A percentile compares a stretch with the other conserved stretches of the same genome.
phyloP scores from a whole-genome alignment of 176 grass and related monocot species.

The Typha latifolia region DNA sequence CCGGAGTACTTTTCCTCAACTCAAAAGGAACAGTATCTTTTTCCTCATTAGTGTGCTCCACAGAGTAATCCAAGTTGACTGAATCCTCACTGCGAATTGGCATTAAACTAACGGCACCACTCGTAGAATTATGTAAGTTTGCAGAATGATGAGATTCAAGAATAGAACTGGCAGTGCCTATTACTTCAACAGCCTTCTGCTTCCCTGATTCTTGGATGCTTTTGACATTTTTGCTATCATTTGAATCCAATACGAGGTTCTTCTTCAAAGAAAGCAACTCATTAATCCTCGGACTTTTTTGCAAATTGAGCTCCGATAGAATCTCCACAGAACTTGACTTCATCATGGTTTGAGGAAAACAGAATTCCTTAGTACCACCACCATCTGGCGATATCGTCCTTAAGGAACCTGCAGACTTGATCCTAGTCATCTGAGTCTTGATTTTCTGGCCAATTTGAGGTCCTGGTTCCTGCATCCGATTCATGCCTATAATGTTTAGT shows the following conservation, averaged over 20 bases:
- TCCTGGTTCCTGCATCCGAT: conserved; percentile 23
- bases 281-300: conserved; percentile 16
- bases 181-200: no score
- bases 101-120: no score
- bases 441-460: conserved; percentile 2
- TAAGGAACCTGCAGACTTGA: conserved; percentile 16
- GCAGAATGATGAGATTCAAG: no score
- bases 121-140: no score
- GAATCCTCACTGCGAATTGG: no score
- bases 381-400: conserved; percentile 21
- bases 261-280: conserved; percentile 8
- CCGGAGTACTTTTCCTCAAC: not conserved
- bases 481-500: conserved; percentile 8
- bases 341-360: conserved; percentile 16
- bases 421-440: conserved; percentile 7
- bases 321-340: conserved; percentile 33
- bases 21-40: no score
- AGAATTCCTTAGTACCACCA: conserved; percentile 19
- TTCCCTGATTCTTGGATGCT: no score
- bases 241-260: conserved; percentile 1
- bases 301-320: conserved; percentile 22
- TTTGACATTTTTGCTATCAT: conserved; percentile 5
- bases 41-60: no score
- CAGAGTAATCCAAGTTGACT: no score
- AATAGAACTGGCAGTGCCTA: no score